Evolutionary conservation across 2,329 filamentous ascomycete species (phyloP).

Genomic region (Leptographium galeiforme): DNA sequence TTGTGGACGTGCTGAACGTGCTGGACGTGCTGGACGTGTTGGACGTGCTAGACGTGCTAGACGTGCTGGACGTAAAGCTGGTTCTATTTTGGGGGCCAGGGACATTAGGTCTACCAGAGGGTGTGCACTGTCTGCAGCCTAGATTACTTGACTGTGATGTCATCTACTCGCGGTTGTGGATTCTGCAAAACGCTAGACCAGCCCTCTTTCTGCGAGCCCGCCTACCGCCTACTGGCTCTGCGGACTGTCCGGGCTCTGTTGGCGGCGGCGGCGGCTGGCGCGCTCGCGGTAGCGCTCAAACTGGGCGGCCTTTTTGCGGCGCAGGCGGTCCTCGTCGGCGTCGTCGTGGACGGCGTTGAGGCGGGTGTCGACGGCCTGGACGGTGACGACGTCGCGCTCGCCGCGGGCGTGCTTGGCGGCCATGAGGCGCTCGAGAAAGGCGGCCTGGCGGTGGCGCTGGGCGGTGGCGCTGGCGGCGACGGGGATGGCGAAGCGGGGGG

Average conservation of each 20-base stretch:
- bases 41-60: too few relatives aligned
- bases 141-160: too few relatives aligned
- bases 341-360: slow-evolving; percentile 7
- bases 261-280: background rate
- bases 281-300: background rate
- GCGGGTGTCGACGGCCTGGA: slow-evolving; percentile 10
- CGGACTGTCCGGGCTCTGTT: background rate
- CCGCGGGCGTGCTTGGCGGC: slow-evolving; percentile 11
- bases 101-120: too few relatives aligned
- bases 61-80: too few relatives aligned
- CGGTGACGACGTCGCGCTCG: slow-evolving; percentile 13
- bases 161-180: too few relatives aligned
- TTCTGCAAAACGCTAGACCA: too few relatives aligned
- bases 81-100: too few relatives aligned
- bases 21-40: too few relatives aligned
- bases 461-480: slow-evolving; percentile 7
- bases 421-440: slow-evolving; percentile 14
- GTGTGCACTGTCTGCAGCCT: too few relatives aligned
- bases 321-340: slow-evolving; percentile 4
- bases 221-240: too few relatives aligned
- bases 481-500: slow-evolving; percentile 11
- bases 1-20: too few relatives aligned
- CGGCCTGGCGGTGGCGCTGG: slow-evolving; percentile 10
- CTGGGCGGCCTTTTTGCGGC: background rate
- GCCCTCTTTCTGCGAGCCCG: too few relatives aligned